Base-by-base conservation (phyloP, 306 rosid genomes). In the Rosa multiflora region DNA sequence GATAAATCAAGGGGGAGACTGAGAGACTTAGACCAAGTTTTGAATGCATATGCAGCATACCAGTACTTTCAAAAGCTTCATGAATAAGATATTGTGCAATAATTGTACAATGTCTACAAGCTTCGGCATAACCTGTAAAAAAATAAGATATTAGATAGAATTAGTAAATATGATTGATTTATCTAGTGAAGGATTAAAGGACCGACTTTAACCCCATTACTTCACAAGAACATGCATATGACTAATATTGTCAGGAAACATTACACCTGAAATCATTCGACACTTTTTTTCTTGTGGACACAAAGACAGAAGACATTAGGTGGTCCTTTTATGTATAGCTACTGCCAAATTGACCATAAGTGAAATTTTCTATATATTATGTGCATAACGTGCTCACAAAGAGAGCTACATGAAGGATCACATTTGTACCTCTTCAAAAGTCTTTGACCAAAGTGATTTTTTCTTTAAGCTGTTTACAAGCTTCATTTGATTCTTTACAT, bases 361-460 rank as follows among this genome's bases (percentile, higher is more conserved):
- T 18, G 21, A 17, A 18, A 53, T 48, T 48, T 3, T 48, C 17
- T 48, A 53, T 18, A 6, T 53, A 15, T 53, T 4, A 4, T 53
- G 17, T 17, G 21, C 59, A 15, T 1, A 20, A 17, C 17, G 59
- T 48, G 52, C 52, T 4, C 23, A 18, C 17, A 53, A 20, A 15
- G 21, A 78, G 58, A 71, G 77, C 14, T 9, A 67, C 42, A 32
- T 43, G 26, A 77, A 82, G 71, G 18, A 78, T 55, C 79, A 43
- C 70, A 73, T 68, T 80, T 80, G 73, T 82, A 93, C 98, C 97
- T 91, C 95, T 86, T 93, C 98, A 81, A 90, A 78, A 85, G 83
- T 90, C 89, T 75, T 89, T 73, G 90, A 89, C 98, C 98, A 91
- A 6, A 93, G 80, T 72, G 97, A 91, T 79, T 87, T 93, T 86